These are phyloP conservation scores for Camelina sativa DNA, from an alignment of 345 rosid genomes.

Conservation along the genomic window DNA sequence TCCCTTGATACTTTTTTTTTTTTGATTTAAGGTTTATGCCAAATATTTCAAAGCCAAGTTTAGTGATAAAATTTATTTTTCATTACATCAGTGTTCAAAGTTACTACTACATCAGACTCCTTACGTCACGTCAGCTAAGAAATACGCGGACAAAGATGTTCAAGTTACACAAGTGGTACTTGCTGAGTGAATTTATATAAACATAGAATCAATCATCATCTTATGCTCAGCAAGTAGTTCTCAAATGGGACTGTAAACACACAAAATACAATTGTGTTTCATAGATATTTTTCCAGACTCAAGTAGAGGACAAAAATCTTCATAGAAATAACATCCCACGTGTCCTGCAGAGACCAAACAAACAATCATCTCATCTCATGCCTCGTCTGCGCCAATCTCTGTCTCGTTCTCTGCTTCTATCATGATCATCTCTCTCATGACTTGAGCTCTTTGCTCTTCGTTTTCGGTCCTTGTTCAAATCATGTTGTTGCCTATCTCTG, in stretches of 20 bases:
- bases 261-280: conserved; percentile 15
- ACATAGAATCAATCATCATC: neutral
- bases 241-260: neutral
- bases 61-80: conserved; percentile 3
- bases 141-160: neutral
- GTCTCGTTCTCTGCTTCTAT: conserved; percentile 70
- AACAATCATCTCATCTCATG: conserved; percentile 43
- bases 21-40: conserved; percentile 42
- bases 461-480: conserved; percentile 42
- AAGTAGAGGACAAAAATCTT: neutral
- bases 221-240: neutral
- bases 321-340: neutral
- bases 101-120: conserved; percentile 3
- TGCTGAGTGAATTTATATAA: neutral
- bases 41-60: conserved; percentile 40
- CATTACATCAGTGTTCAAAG: conserved; percentile 1
- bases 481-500: conserved; percentile 42
- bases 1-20: conserved; percentile 28
- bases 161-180: neutral
- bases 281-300: neutral
- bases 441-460: conserved; percentile 73
- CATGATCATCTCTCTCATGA: conserved; percentile 69
- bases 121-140: neutral
- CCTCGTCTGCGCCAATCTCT: conserved; percentile 72
- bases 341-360: conserved; percentile 4